Conservation (phyloP, 441 rosid species). For the Bruguiera hainesii region DNA sequence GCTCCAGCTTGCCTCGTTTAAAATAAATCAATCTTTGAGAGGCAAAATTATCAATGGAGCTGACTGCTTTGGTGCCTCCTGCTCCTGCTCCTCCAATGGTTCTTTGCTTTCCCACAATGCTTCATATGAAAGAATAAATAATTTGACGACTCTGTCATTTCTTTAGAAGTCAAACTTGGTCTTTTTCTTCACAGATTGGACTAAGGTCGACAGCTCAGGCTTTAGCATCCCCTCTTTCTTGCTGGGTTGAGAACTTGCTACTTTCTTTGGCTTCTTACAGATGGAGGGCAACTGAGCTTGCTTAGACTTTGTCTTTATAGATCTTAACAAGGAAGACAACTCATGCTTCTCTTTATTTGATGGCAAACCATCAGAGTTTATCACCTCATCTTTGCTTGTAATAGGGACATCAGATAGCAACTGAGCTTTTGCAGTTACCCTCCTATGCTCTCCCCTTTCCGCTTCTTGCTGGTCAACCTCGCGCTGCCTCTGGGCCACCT, state of each 20-base stretch:
- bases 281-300: conserved; percentile 34
- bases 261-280: conserved; percentile 27
- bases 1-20: no score
- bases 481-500: conserved; percentile 45
- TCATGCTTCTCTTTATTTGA: conserved; percentile 48
- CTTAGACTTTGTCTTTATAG: conserved; percentile 69
- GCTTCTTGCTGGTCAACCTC: conserved; percentile 36
- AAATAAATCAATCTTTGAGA: no score
- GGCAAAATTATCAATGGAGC: no score
- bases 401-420: conserved; percentile 21
- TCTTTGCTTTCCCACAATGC: not conserved
- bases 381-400: conserved; percentile 14
- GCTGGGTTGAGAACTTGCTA: conserved; percentile 10
- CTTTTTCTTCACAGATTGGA: conserved; percentile 35
- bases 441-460: conserved; percentile 17
- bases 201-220: conserved; percentile 16
- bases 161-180: conserved; percentile 15
- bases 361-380: conserved; percentile 18
- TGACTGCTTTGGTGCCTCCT: no score
- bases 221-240: conserved; percentile 14
- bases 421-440: conserved; percentile 20
- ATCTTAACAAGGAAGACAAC: conserved; percentile 54
- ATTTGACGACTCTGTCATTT: conserved; percentile 10
- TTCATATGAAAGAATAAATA: not conserved
- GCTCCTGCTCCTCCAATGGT: no score